Conservation (phyloP, 345 rosid species). For the Lumnitzera littorea region DNA sequence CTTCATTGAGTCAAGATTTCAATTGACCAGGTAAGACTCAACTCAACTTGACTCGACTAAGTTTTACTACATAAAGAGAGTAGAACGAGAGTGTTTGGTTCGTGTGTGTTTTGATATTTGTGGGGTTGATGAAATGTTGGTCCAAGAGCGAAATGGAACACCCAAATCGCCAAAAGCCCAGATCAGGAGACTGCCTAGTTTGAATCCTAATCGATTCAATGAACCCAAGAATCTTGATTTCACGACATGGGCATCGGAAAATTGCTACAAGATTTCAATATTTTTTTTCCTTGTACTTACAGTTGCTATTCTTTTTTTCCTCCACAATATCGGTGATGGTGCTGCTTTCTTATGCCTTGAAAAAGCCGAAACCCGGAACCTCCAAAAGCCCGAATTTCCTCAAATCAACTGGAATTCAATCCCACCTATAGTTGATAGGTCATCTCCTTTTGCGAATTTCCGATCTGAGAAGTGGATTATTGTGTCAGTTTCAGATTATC, state of each 20-base stretch:
- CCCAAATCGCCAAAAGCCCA: slow-evolving; percentile 48
- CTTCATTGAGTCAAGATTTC: too few species aligned
- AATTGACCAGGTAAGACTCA: neutral
- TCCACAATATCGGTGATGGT: slow-evolving; percentile 55
- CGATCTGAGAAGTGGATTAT: slow-evolving; percentile 83
- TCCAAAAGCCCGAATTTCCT: slow-evolving; percentile 53
- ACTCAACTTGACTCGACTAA: slow-evolving; percentile 1
- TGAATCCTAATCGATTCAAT: slow-evolving; percentile 44
- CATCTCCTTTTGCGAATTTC: slow-evolving; percentile 64
- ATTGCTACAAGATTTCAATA: slow-evolving; percentile 40
- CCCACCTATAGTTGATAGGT: slow-evolving; percentile 36
- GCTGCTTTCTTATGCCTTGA: slow-evolving; percentile 64
- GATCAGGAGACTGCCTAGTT: slow-evolving; percentile 45
- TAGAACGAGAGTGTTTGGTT: neutral
- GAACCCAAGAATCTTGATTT: slow-evolving; percentile 71
- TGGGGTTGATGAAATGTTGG: slow-evolving; percentile 53
- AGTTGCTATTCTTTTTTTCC: slow-evolving; percentile 56
- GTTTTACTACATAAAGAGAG: neutral
- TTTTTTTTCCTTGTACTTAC: slow-evolving; percentile 45
- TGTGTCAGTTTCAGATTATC: slow-evolving; percentile 71
- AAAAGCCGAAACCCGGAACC: slow-evolving; percentile 33
- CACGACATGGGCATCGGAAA: slow-evolving; percentile 68
- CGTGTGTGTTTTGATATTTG: neutral
- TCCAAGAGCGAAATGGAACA: slow-evolving; percentile 59
- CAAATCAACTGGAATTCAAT: slow-evolving; percentile 68